Evolutionary conservation across 2,329 filamentous ascomycete species (phyloP), one percentile per base, ranked within the genome.

Genomic region (Endothia cerciana): DNA sequence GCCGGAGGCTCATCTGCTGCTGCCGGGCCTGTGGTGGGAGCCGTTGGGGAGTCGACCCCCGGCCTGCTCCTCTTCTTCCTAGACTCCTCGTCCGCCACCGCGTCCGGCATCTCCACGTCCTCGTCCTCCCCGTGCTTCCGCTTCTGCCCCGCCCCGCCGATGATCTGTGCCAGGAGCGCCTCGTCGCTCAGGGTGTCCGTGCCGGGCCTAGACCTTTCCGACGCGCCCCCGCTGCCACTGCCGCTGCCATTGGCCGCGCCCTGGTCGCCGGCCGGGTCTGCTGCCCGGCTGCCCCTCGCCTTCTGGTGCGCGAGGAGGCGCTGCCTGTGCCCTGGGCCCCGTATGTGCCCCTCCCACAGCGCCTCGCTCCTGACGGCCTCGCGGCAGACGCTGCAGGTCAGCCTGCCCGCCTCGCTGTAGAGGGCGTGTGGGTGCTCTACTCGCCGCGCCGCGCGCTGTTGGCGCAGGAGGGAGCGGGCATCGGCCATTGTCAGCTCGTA

Each of bases 401-500:
- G 84, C 72, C 87, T 89, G 68, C 90, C 90, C 17, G 86, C 82
- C 69, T 87, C 84, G 5, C 89, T 87, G 78, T 93, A 92, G 63
- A 83, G 80, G 51, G 89, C 89, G 71, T 89, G 82, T 4, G 89
- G 87, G 72, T 92, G 89, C 61, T 88, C 84, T 72, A 94, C 88
- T 70, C 90, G 87, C 65, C 92, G 88, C 68, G 90, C 86, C 64
- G 88, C 87, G 70, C 92, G 88, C 77, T 94, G 91, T 73, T 89
- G 90, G 71, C 91, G 91, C 65, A 96, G 85, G 59, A 97, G 86
- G 43, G 91, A 87, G 72, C 93, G 90, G 33, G 92, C 89, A 77
- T 96, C 92, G 71, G 91, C 84, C 91, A 95, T 94, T 69, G 7
- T 36, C 6, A 11, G 51, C 30, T n/a, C 19, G 51, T 55, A 36